Base-by-base conservation (phyloP, 306 rosid species). In the Sphenostylis stenocarpa region DNA sequence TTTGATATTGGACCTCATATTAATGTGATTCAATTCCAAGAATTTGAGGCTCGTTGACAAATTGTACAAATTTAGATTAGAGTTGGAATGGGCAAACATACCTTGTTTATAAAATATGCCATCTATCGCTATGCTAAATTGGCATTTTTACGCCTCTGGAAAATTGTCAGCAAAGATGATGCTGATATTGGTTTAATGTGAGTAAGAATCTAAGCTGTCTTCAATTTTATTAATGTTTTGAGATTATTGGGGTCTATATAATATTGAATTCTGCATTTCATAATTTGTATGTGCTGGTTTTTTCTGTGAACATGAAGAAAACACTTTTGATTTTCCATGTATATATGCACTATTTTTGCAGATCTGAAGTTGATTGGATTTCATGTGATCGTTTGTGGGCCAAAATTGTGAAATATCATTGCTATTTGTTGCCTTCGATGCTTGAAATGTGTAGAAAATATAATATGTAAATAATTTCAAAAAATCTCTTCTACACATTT, bases 21-120 rank as follows among this genome's bases (percentile, higher is more conserved):
- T 57, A 64, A 64, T 15, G 52, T 48, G 76, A 79, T 58, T 77
- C 43, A 61, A n/a, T 17, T 34, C 29, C 39, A 16, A 28, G 17
- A 63, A 62, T 70, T 33, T 48, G 44, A 36, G 66, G 47, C 76
- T 38, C 56, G 67, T 76, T 53, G 31, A 38, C 41, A 48, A 19
- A 9, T 64, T 48, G 77, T 84, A 80, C 84, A 76, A 39, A 47
- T 34, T 44, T 26, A 19, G 81, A 69, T 41, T 62, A 47, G 64
- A 34, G n/a, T 71, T 49, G 15, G 52, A 63, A 17, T 73, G 67
- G 62, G 62, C 55, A 36, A 76, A 13, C 48, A 11, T 76, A 33
- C 48, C 63, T 45, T 68, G 39, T 70, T 53, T 20, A 39, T 63
- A 63, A 36, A 64, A 19, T 39, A 65, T 64, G 72, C 39, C 39